A percentile compares a stretch with the other conserved stretches of the same genome.
These are phyloP conservation scores for Ceratonia siliqua DNA, from an alignment of 306 rosid genomes.

Conservation along the genomic window DNA sequence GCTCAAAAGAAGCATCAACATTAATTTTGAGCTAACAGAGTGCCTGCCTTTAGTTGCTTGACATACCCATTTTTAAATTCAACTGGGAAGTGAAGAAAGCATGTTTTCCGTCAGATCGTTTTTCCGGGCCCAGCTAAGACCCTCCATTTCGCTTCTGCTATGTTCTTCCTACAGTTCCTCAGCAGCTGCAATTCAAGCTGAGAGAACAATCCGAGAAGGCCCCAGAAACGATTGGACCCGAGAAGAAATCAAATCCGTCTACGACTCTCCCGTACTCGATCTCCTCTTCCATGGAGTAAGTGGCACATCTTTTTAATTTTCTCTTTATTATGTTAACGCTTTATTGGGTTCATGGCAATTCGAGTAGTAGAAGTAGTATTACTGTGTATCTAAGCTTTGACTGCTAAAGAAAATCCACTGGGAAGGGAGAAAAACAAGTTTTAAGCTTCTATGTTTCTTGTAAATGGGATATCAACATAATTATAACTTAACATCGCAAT, in stretches of 20 bases:
- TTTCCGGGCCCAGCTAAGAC: slow-evolving; percentile 34
- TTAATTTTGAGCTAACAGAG: too few relatives aligned
- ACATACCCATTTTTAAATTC: not conserved
- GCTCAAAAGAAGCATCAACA: too few relatives aligned
- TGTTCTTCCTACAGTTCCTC: slow-evolving; percentile 49
- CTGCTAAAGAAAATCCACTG: slow-evolving; percentile 33
- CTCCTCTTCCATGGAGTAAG: slow-evolving; percentile 91
- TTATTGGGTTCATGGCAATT: slow-evolving; percentile 10
- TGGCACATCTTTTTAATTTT: not conserved
- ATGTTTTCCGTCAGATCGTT: slow-evolving; percentile 46
- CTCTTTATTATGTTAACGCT: not conserved
- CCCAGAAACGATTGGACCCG: slow-evolving; percentile 76
- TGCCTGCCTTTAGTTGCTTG: too few relatives aligned
- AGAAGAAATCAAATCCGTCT: slow-evolving; percentile 62
- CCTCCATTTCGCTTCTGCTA: slow-evolving; percentile 34
- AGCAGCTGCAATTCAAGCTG: slow-evolving; percentile 72
- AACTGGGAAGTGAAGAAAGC: not conserved
- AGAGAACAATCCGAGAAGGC: slow-evolving; percentile 58
- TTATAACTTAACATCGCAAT: not conserved
- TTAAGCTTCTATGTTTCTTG: slow-evolving; percentile 69
- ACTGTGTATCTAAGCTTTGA: not conserved
- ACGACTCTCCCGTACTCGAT: slow-evolving; percentile 83
- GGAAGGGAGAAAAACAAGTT: slow-evolving; percentile 70
- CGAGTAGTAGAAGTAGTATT: not conserved
- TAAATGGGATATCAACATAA: slow-evolving; percentile 73